phyloP scores from a whole-genome alignment of 177 flowering plant genomes.

The Vitis hybrid region DNA sequence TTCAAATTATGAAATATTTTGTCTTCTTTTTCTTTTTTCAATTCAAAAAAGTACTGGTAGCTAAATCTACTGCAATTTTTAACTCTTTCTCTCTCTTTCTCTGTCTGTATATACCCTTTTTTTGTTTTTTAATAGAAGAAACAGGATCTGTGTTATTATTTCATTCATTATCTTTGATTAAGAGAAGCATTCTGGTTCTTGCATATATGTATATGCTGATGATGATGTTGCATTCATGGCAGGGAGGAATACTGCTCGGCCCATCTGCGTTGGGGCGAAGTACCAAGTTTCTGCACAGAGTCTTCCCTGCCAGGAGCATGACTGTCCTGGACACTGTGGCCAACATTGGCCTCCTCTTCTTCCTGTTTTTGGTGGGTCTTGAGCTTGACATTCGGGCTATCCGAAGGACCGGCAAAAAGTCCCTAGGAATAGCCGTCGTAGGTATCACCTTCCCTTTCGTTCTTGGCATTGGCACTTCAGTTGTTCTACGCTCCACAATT shows the following conservation, averaged over 20 bases:
- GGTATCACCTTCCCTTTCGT: conserved; percentile 55
- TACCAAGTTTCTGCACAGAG: conserved; percentile 30
- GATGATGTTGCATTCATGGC: neutral
- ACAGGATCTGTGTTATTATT: too few relatives aligned
- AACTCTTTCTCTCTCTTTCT: too few relatives aligned
- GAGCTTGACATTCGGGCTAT: conserved; percentile 49
- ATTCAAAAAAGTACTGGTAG: too few relatives aligned
- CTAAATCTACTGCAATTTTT: too few relatives aligned
- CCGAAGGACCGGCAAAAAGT: conserved; percentile 39
- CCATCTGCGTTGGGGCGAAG: conserved; percentile 61
- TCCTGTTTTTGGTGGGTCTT: conserved; percentile 59
- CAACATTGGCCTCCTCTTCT: conserved; percentile 65
- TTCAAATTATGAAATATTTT: too few relatives aligned
- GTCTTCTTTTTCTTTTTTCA: too few relatives aligned
- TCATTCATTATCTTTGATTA: too few relatives aligned
- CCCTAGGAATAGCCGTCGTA: conserved; percentile 44
- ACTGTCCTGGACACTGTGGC: conserved; percentile 62
- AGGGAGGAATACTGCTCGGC: conserved; percentile 71
- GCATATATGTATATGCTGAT: neutral
- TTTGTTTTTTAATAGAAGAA: too few relatives aligned
- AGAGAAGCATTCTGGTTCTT: too few relatives aligned
- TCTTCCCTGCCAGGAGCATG: conserved; percentile 48
- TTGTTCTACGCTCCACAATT: conserved; percentile 36
- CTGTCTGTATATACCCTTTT: too few relatives aligned
- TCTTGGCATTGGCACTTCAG: conserved; percentile 43